Evolutionary conservation across 352 stramenopile species (phyloP).

Genomic region (Sclerospora graminicola): DNA sequence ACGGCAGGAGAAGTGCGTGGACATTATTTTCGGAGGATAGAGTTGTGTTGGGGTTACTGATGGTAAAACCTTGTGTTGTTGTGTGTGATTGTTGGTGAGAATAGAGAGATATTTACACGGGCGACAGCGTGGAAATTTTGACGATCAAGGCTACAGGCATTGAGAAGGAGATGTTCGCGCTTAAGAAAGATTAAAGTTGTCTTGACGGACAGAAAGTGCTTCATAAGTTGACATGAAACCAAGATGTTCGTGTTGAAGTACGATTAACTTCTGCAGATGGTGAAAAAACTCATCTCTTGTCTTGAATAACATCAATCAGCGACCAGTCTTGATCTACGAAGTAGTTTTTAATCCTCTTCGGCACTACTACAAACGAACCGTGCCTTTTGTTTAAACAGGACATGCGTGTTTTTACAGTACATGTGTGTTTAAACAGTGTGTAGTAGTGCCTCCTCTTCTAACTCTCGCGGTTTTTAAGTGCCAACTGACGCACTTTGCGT

Average conservation of each 20-base stretch:
- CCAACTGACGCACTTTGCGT: slow-evolving; percentile 72
- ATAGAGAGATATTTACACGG: slow-evolving; percentile 98
- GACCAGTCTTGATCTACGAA: too few species aligned
- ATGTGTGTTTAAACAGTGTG: neutral
- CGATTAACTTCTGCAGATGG: too few species aligned
- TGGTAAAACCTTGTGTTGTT: slow-evolving; percentile 1
- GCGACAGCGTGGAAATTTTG: slow-evolving; percentile 96
- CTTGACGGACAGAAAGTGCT: too few species aligned
- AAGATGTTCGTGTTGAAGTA: too few species aligned
- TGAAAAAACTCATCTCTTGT: too few species aligned
- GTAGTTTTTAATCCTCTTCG: too few species aligned
- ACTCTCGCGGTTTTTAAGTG: slow-evolving; percentile 78
- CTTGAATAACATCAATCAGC: too few species aligned
- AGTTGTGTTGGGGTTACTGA: slow-evolving; percentile 2
- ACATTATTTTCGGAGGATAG: too few species aligned
- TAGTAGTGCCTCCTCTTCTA: slow-evolving; percentile 28
- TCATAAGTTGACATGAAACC: too few species aligned
- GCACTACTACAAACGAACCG: too few species aligned
- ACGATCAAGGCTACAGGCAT: slow-evolving; percentile 93
- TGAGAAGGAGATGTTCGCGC: slow-evolving; percentile 84
- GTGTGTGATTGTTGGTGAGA: neutral
- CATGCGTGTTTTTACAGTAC: too few species aligned
- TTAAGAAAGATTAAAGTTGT: slow-evolving; percentile 91
- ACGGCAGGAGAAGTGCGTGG: slow-evolving; percentile 87
- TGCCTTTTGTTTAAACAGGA: too few species aligned